Conservation (phyloP, 345 rosid genomes). For the Gossypium stocksii region DNA sequence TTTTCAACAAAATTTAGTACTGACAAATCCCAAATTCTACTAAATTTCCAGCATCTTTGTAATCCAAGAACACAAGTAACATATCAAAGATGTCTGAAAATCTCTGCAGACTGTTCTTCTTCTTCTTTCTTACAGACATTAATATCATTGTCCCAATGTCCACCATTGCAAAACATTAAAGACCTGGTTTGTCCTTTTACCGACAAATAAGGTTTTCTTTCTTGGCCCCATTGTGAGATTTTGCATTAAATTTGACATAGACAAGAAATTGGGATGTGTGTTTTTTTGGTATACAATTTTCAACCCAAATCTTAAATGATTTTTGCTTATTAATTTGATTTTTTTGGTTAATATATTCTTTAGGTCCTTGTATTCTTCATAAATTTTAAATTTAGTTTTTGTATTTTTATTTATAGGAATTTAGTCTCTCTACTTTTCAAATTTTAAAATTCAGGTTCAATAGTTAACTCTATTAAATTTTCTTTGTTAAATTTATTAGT, state of each 20-base stretch:
- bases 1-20: not conserved
- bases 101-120: not conserved
- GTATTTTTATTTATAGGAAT: no score
- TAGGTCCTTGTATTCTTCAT: not conserved
- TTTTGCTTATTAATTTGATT: not conserved
- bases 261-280: not conserved
- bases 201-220: not conserved
- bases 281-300: not conserved
- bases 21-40: not conserved
- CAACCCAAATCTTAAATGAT: not conserved
- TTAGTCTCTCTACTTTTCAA: no score
- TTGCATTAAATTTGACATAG: not conserved
- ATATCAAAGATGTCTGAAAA: not conserved
- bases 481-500: no score
- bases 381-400: not conserved
- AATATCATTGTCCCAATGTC: not conserved
- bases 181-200: not conserved
- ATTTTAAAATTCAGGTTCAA: no score
- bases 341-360: not conserved
- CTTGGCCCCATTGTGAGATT: not conserved
- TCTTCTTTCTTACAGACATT: not conserved
- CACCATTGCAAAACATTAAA: not conserved
- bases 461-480: no score
- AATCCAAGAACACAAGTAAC: not conserved
- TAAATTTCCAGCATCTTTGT: not conserved